phyloP scores from a whole-genome alignment of 192 early-diverging fungal genomes.

The Gigaspora rosea region DNA sequence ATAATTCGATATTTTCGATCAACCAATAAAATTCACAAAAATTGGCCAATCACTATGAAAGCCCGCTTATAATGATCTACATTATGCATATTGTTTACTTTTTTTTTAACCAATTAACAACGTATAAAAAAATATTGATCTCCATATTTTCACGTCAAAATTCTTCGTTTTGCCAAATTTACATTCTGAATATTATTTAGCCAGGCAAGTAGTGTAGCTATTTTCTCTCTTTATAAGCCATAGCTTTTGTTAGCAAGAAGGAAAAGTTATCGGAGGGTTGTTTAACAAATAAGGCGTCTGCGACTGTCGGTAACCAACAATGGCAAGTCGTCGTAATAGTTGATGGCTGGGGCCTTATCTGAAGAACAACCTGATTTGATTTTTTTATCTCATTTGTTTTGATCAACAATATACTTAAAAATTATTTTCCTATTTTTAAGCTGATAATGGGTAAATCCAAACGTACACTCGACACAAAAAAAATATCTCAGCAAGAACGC shows the following conservation, averaged over 20 bases:
- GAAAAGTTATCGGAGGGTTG: too few species aligned
- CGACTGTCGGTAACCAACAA: too few species aligned
- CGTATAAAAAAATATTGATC: neutral
- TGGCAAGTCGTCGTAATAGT: too few species aligned
- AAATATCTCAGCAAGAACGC: conserved; percentile 9
- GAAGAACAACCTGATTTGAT: conserved; percentile 2
- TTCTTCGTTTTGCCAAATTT: neutral
- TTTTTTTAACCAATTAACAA: neutral
- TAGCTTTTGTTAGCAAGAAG: conserved; percentile 21
- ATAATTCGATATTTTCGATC: too few species aligned
- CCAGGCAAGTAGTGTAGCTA: conserved; percentile 4
- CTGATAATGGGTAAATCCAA: conserved; percentile 27
- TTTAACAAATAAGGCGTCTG: too few species aligned
- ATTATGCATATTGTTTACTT: too few species aligned
- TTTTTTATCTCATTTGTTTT: conserved; percentile 21
- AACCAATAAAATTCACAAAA: too few species aligned
- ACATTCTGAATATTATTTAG: conserved; percentile 11
- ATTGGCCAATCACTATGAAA: too few species aligned
- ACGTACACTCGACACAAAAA: neutral
- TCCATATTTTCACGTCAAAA: neutral
- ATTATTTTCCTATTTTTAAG: conserved; percentile 6
- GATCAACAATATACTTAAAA: conserved; percentile 24
- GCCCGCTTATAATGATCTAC: too few species aligned
- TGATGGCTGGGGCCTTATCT: neutral
- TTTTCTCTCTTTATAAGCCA: conserved; percentile 11